Percentiles rank a stretch among this genome's conserved stretches.
Conservation (phyloP, 768 basidiomycete species). For the Pisolithus microcarpus region DNA sequence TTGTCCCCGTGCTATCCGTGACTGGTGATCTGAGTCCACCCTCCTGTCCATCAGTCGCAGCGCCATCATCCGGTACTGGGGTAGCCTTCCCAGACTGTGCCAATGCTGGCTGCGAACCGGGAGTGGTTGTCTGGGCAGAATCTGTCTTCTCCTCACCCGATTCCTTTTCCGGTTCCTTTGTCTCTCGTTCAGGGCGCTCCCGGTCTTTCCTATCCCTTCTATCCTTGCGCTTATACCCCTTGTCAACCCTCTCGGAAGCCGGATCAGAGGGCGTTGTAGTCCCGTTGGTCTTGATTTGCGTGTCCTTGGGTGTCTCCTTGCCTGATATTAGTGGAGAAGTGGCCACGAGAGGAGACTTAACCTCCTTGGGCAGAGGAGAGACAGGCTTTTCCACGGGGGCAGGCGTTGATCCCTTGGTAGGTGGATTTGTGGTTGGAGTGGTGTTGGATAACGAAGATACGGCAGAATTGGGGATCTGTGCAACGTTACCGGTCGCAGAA, state of each 20-base stretch:
- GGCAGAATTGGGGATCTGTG: constrained; percentile 53
- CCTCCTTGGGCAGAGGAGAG: constrained; percentile 23
- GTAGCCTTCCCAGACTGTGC: constrained; percentile 36
- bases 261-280: constrained; percentile 21
- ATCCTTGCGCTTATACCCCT: constrained; percentile 50
- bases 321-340: constrained; percentile 28
- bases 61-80: constrained; percentile 22
- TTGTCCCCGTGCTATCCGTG: constrained; percentile 52
- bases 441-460: constrained; percentile 42
- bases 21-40: constrained; percentile 46
- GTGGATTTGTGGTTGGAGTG: constrained; percentile 23
- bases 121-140: constrained; percentile 17
- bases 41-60: constrained; percentile 20
- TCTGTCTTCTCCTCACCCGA: constrained; percentile 23
- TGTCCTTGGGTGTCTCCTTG: constrained; percentile 24
- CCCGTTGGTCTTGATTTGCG: constrained; percentile 26
- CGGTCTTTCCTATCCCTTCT: constrained; percentile 58
- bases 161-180: constrained; percentile 29
- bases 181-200: constrained; percentile 40
- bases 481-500: constrained; percentile 47
- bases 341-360: constrained; percentile 30
- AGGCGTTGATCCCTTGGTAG: constrained; percentile 29
- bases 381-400: constrained; percentile 31
- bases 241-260: constrained; percentile 45
- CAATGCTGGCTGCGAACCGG: constrained; percentile 16